Conservation (phyloP, 371 early-diverging fungal species). For the Pancytospora epiphaga region DNA sequence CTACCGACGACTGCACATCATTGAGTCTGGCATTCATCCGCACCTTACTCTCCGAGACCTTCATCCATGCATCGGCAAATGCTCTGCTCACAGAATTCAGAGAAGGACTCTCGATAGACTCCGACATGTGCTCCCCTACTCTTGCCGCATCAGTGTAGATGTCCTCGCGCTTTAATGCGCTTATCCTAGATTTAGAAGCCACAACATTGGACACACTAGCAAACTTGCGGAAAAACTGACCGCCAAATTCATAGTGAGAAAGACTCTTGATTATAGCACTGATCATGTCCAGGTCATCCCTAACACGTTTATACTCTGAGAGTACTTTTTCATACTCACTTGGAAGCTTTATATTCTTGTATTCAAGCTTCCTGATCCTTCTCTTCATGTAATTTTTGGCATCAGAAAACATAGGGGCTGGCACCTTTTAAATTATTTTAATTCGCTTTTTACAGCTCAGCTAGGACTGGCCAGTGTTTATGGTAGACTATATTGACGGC, state of each 20-base stretch:
- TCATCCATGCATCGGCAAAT: conserved; percentile 37
- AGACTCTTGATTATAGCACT: neutral
- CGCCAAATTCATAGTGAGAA: conserved; percentile 46
- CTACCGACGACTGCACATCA: conserved; percentile 29
- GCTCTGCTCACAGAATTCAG: conserved; percentile 23
- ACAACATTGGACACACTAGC: conserved; percentile 30
- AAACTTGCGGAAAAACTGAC: conserved; percentile 36
- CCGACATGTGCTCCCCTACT: conserved; percentile 18
- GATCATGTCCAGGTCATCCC: neutral
- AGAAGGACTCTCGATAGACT: conserved; percentile 2
- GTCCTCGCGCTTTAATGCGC: conserved; percentile 38
- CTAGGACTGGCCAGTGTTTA: too few species aligned
- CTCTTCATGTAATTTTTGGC: neutral
- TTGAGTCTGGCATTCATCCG: conserved; percentile 50
- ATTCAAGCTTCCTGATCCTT: neutral
- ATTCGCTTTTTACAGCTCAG: too few species aligned
- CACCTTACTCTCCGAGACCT: conserved; percentile 39
- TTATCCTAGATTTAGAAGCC: conserved; percentile 20
- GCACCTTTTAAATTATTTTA: too few species aligned
- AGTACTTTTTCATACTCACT: conserved; percentile 7
- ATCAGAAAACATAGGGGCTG: neutral
- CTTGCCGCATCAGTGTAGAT: conserved; percentile 44
- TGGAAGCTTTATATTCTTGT: conserved; percentile 3
- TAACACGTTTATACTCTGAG: conserved; percentile 1
- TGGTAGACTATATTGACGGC: too few species aligned